phyloP scores from a whole-genome alignment of 169 alveolate genomes.

The Cryptosporidium xiaoi region DNA sequence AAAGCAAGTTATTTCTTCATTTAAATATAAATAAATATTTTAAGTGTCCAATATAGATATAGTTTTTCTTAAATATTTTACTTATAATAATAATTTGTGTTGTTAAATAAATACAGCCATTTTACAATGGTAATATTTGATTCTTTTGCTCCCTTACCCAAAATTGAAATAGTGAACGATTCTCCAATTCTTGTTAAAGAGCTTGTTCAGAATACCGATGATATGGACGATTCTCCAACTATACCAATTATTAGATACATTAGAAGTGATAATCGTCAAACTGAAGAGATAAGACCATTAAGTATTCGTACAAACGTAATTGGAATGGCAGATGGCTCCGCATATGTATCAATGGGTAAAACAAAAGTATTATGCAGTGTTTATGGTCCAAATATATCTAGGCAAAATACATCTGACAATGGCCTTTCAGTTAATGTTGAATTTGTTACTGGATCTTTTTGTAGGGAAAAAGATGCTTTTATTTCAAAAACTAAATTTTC shows the following conservation, averaged over 20 bases:
- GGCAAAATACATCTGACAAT: constrained; percentile 24
- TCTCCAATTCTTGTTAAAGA: too few relatives aligned
- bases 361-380: constrained; percentile 52
- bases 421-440: constrained; percentile 65
- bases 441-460: constrained; percentile 47
- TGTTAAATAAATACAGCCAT: background rate
- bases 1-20: too few relatives aligned
- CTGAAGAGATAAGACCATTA: constrained; percentile 59
- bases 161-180: background rate
- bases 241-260: background rate
- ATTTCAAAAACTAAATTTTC: background rate
- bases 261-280: constrained; percentile 32
- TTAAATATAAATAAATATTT: too few relatives aligned
- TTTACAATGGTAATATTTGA: constrained; percentile 31
- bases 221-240: too few relatives aligned
- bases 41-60: too few relatives aligned
- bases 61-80: too few relatives aligned
- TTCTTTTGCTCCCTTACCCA: constrained; percentile 35
- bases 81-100: too few relatives aligned
- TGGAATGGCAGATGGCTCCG: constrained; percentile 62
- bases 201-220: too few relatives aligned
- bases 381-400: constrained; percentile 59
- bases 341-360: constrained; percentile 59
- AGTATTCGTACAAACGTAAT: constrained; percentile 38
- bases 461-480: constrained; percentile 8